Evolutionary conservation across 1,284 basidiomycete genomes (phyloP).

Genomic region (Coniophora puteana): DNA sequence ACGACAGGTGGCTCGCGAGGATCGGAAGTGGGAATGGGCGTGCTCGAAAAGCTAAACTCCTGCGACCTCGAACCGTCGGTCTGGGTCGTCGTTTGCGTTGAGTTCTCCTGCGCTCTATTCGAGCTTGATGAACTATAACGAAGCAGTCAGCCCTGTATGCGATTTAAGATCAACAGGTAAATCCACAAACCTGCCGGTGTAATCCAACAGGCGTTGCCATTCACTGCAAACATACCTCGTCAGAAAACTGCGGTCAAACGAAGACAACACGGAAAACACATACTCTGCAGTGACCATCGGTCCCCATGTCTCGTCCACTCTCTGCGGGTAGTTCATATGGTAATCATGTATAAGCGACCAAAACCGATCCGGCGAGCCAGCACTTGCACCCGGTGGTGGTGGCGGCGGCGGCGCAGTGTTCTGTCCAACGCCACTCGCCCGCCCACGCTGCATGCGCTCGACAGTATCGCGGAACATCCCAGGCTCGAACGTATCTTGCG

Average conservation of each 20-base stretch:
- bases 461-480: conserved; percentile 29
- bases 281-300: too few species aligned
- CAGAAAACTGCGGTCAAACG: not conserved
- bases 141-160: too few species aligned
- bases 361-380: conserved; percentile 1
- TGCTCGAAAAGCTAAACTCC: too few species aligned
- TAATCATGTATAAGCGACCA: conserved; percentile 10
- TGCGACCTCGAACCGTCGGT: too few species aligned
- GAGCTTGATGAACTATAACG: too few species aligned
- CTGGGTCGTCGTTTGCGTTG: too few species aligned
- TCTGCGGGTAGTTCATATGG: conserved; percentile 26
- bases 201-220: too few species aligned
- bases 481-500: conserved; percentile 28
- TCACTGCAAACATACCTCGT: conserved; percentile 2
- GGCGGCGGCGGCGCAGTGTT: not conserved
- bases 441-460: conserved; percentile 20
- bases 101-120: too few species aligned
- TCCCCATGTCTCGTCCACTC: conserved; percentile 22
- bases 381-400: conserved; percentile 1
- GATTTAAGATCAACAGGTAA: too few species aligned
- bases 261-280: conserved; percentile 15
- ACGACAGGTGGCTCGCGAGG: too few species aligned
- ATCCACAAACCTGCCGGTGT: too few species aligned
- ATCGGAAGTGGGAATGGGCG: too few species aligned
- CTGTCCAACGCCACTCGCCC: not conserved